These are phyloP conservation scores for Silene coronaria DNA, from an alignment of 179 eudicot genomes.

Conservation along the genomic window DNA sequence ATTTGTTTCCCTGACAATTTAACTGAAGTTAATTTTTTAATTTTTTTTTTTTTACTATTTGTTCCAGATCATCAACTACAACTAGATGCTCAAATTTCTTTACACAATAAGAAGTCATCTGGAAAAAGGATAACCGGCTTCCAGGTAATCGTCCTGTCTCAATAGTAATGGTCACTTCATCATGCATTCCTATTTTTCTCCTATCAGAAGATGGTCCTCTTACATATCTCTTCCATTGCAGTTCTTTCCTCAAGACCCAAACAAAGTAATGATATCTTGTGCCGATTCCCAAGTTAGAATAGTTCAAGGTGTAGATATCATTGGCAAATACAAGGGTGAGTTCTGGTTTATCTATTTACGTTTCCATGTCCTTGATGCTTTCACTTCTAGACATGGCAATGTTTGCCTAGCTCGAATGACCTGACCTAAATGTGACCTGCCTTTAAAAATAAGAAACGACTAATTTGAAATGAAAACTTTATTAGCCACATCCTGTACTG, in stretches of 20 bases:
- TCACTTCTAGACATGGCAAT: not conserved
- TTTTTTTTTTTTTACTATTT: not conserved
- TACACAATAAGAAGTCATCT: constrained; percentile 59
- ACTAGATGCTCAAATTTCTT: constrained; percentile 51
- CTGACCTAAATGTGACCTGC: not conserved
- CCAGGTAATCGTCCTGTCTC: constrained; percentile 41
- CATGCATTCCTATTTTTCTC: not conserved
- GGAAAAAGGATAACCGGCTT: constrained; percentile 79
- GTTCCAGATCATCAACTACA: constrained; percentile 57
- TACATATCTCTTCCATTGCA: constrained; percentile 26
- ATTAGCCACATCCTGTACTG: too few relatives aligned
- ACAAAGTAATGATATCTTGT: constrained; percentile 74
- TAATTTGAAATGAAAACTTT: not conserved
- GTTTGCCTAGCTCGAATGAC: not conserved
- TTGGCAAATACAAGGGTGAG: constrained; percentile 71
- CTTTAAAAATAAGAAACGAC: not conserved
- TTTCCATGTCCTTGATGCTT: not conserved
- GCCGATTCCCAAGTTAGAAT: constrained; percentile 79
- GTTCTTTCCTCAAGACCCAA: constrained; percentile 71
- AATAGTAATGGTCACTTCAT: constrained; percentile 6
- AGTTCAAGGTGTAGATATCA: constrained; percentile 53
- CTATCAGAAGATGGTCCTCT: not conserved
- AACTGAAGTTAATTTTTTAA: not conserved
- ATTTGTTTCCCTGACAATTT: not conserved
- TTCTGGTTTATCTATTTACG: not conserved